A percentile compares a stretch with the other conserved stretches of the same genome.
phyloP scores from a whole-genome alignment of 2,329 filamentous ascomycete species.

The Apiospora marii region DNA sequence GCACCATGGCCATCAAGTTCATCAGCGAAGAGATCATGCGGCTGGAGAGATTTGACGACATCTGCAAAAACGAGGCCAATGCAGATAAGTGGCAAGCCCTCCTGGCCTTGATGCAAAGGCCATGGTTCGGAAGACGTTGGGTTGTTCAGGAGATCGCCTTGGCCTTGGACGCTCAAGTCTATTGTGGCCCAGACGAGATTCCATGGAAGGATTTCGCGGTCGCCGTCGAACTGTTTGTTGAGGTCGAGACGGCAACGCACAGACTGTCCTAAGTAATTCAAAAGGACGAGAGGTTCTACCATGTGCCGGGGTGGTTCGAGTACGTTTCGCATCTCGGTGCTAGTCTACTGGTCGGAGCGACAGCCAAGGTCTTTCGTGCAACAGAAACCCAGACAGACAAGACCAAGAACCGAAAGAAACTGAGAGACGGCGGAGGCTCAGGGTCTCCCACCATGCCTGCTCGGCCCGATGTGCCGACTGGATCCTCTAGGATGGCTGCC shows the following conservation, averaged over 20 bases:
- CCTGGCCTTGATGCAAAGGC: not conserved
- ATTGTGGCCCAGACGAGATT: not conserved
- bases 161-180: not conserved
- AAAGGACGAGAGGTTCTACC: conserved; percentile 33
- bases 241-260: conserved; percentile 7
- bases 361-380: conserved; percentile 41
- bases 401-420: not conserved
- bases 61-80: not conserved
- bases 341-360: conserved; percentile 45
- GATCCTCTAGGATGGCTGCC: too few species aligned
- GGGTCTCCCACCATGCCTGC: too few species aligned
- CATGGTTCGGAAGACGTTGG: not conserved
- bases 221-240: conserved; percentile 2
- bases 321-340: conserved; percentile 46
- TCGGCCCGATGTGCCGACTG: too few species aligned
- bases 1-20: not conserved
- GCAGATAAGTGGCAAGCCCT: conserved; percentile 9
- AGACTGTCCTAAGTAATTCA: not conserved
- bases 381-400: too few species aligned
- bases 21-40: not conserved
- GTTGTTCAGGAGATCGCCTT: conserved; percentile 15
- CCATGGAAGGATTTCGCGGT: not conserved
- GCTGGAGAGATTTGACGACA: not conserved
- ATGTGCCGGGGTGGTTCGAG: conserved; percentile 44
- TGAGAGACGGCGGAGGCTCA: too few species aligned